Percentiles rank a stretch among this genome's conserved stretches.
Evolutionary conservation across 768 basidiomycete genomes (phyloP).

Genomic region (Auricularia auricula-judae): DNA sequence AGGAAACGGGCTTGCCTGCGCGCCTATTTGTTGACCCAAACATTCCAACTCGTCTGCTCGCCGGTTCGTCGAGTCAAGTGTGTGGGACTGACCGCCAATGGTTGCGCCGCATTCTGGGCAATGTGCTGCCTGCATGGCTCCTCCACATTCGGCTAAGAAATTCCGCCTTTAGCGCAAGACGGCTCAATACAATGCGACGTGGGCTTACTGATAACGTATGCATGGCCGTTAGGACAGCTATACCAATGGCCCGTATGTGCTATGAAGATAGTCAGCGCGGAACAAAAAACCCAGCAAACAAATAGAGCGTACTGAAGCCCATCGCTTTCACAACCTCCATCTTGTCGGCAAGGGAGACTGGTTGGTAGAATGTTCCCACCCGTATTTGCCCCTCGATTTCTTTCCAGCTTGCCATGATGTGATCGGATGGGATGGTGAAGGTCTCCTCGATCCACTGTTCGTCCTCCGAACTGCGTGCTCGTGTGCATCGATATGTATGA

Average conservation of each 20-base stretch:
- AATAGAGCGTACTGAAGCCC: constrained; percentile 30
- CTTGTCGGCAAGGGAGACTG: constrained; percentile 43
- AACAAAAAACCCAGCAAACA: background rate
- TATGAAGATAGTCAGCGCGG: constrained; percentile 5
- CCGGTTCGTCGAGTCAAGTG: background rate
- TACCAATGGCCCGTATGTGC: constrained; percentile 36
- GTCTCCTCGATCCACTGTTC: constrained; percentile 33
- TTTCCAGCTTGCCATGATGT: constrained; percentile 38
- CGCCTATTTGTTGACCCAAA: background rate
- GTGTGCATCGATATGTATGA: constrained; percentile 11
- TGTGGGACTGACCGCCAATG: background rate
- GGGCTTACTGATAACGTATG: background rate
- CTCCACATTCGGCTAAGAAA: background rate
- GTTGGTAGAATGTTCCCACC: constrained; percentile 35
- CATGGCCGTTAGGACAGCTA: constrained; percentile 7
- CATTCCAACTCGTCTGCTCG: background rate
- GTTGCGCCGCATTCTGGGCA: background rate
- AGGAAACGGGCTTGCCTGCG: background rate
- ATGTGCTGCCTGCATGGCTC: background rate
- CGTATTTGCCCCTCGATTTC: constrained; percentile 29
- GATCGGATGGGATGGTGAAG: constrained; percentile 25
- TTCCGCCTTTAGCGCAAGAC: background rate
- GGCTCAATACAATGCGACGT: background rate
- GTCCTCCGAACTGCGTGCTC: constrained; percentile 10
- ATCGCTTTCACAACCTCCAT: constrained; percentile 36